Base-by-base conservation (phyloP, 106 monocot species). In the Allium fistulosum region DNA sequence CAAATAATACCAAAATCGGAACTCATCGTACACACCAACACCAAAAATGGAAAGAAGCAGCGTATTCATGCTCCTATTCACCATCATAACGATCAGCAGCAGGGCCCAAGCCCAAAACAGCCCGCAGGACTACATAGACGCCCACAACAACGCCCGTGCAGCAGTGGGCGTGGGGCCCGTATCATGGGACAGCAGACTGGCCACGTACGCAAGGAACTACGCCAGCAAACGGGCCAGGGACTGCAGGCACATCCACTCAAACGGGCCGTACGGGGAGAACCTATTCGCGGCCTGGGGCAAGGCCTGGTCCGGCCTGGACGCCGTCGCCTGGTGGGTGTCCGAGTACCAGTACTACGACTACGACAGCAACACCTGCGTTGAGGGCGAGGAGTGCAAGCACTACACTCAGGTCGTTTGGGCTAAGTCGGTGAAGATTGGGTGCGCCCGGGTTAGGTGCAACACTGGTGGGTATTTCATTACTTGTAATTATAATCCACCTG, bases 391-490 rank as follows among this genome's bases (percentile, higher is more conserved):
- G 45, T 82, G 77, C 46, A 77, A 72, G 3, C 81, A 81, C 65
- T 81, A 80, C 62, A 87, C 80, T 1, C 83, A 87, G 69, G 78
- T 83, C 1, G 80, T 87, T 17, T 87, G 87, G 87, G 67, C 68
- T 2, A 53, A n/a, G 27, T 69, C 87, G 2, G 59, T 49, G 8
- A 49, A 37, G 11, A 70, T 83, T 22, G 87, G 87, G 2, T 83
- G 87, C 62, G 83, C 64, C 7, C 4, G 27, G 3, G 14, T 2
- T 1, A 62, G n/a, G 61, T 62, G 61, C 61, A 2, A 26, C 4
- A 45, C 13, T 12, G 61, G 61, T 62, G 61, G 37, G 14, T 28
- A 28, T 62, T 62, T 22, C 11, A 45, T 62, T 4, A 3, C 14
- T 37, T 62, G 61, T 28, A 45, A 62, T 4, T 62, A 62, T 62